Base-by-base conservation (phyloP, 208 protist species). In the Cochliopodium minus region DNA sequence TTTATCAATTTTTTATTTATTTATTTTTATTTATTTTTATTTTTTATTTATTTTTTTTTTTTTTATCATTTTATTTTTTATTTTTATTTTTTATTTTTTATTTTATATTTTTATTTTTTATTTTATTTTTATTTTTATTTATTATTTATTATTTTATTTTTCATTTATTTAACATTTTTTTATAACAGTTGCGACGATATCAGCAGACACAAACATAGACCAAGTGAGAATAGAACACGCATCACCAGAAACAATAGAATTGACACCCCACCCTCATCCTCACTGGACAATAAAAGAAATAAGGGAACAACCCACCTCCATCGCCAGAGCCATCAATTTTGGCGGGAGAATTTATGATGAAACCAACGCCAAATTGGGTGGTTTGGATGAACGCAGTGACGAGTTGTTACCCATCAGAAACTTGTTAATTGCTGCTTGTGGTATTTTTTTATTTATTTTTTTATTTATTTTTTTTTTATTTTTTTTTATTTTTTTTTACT, bases 181-280 rank as follows among this genome's bases (percentile, higher is more conserved):
- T 52, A 68, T 95, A 11, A 78, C 77, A 33, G 70, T 87, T 62
- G 77, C 86, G 56, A 30, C 53, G 15, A 36, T 74, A 11, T 71
- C 79, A 11, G 32, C 58, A 48, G 23, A 48, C 35, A 47, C 10
- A 17, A 11, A 17, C 20, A 22, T 50, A 35, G 57, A n/a, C 46
- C n/a, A n/a, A n/a, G n/a, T n/a, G n/a, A 5, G n/a, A 33, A 17
- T 54, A 6, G 22, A 54, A 29, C 4, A 20, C 5, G 38, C 13
- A 22, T 6, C 2, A 22, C 23, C 28, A 11, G 34, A 42, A 22
- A 38, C 28, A 5, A 32, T 39, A 42, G 15, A 22, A 22, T 23
- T 38, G 22, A 22, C 33, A 32, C 50, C 50, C 42, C 5, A 55
- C 22, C 50, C 50, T 13, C 23, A 55, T 43, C 30, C 50, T 22